Percentiles rank a stretch among this genome's conserved stretches.
These are phyloP conservation scores for Termitomyces sp. DNA, from an alignment of 768 basidiomycete species.

Conservation along the genomic window DNA sequence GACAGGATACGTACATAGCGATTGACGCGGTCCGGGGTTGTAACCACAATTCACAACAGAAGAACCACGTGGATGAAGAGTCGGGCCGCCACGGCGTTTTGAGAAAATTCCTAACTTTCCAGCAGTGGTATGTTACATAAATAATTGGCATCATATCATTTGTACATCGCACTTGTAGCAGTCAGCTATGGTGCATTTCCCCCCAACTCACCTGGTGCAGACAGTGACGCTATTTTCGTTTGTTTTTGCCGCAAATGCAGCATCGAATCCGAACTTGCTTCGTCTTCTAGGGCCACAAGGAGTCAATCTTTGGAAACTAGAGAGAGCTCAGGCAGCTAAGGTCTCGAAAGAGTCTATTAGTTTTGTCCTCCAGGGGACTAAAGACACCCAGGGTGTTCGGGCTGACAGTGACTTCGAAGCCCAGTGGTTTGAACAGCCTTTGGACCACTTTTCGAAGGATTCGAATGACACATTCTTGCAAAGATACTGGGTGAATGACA, in stretches of 20 bases:
- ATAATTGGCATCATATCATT: too few relatives aligned
- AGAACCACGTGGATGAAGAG: too few relatives aligned
- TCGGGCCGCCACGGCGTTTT: too few relatives aligned
- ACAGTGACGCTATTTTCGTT: constrained; percentile 5
- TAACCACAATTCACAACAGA: too few relatives aligned
- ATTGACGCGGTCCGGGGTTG: too few relatives aligned
- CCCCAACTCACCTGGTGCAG: constrained; percentile 1
- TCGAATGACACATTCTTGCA: constrained; percentile 70
- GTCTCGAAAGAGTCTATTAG: constrained; percentile 10
- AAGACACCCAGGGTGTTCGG: constrained; percentile 10
- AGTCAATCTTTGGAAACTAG: constrained; percentile 63
- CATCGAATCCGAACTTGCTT: constrained; percentile 14
- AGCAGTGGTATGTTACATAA: too few relatives aligned
- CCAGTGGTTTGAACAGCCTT: constrained; percentile 77
- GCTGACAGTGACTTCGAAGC: constrained; percentile 41
- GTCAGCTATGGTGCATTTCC: constrained; percentile 7
- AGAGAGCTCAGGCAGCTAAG: constrained; percentile 18
- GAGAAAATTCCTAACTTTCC: too few relatives aligned
- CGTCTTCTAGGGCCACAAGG: constrained; percentile 48
- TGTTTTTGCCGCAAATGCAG: constrained; percentile 1
- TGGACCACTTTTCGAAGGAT: constrained; percentile 72
- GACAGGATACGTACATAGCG: too few relatives aligned
- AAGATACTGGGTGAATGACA: constrained; percentile 88
- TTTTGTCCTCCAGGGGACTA: constrained; percentile 16
- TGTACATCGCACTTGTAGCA: too few relatives aligned